Evolutionary conservation across 345 rosid genomes (phyloP), one percentile per base, ranked within the genome.

Genomic region (Camelina sativa): DNA sequence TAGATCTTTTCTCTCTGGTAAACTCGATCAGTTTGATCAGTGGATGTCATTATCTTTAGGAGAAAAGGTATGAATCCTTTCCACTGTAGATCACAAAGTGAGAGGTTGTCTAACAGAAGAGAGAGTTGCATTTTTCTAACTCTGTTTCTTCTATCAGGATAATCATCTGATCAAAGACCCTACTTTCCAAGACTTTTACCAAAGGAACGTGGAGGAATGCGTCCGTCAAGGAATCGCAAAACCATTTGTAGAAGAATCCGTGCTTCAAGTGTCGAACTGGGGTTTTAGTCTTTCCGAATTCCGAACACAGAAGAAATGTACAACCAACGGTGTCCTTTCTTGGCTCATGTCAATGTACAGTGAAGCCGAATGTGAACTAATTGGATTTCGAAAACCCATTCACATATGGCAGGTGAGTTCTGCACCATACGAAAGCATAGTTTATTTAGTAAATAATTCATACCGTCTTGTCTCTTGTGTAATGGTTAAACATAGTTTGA

Each of bases 351-450:
- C 89, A 56, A 79, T 94, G 76, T 87, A 87, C 85, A 86, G 82
- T 82, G 85, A 86, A 73, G 89, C 83, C 7, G 90, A 91, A 75
- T 94, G 97, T 62, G 90, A 87, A 69, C 77, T 86, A 67, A 69
- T 79, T 0, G 98, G 98, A 64, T 91, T 85, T 81, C 85, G 84
- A 22, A 84, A 84, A 35, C 95, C 98, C 20, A 84, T 91, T 69
- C 97, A 94, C 78, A 81, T 94, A 72, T 91, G 97, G 98, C 98
- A 94, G 97, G 98, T 89, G 35, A 74, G 85, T 32, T 35, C 52
- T 65, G 20, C 51, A 11, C 11, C 28, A 56, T 54, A 32, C 62
- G n/a, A 52, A 40, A 30, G 5, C 58, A 71, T 56, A 19, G 22
- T 46, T 8, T 17, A 19, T 17, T 3, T 2, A 60, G 52, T 63